These are phyloP conservation scores for Testicularia cyperi DNA, from an alignment of 1,284 basidiomycete species.

Conservation along the genomic window DNA sequence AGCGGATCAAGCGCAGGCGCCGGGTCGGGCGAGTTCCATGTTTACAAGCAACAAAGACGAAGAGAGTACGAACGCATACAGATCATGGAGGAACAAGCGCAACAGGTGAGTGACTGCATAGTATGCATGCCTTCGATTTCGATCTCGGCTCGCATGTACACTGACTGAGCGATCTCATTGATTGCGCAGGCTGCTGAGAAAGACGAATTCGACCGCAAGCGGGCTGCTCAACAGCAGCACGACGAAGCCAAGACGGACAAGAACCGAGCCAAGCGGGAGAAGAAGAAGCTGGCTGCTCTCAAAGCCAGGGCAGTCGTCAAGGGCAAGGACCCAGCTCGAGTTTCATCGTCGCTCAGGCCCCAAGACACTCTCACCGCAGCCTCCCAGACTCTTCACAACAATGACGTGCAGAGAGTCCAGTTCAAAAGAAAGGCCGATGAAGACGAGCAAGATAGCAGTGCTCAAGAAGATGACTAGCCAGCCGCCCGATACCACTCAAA, in stretches of 20 bases:
- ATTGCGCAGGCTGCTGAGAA: slow-evolving; percentile 3
- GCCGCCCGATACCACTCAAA: no score
- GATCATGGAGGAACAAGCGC: slow-evolving; percentile 79
- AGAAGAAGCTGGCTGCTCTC: slow-evolving; percentile 44
- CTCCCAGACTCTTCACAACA: no score
- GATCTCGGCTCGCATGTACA: no score
- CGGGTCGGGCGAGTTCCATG: slow-evolving; percentile 67
- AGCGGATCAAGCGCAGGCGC: slow-evolving; percentile 57
- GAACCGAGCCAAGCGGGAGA: slow-evolving; percentile 54
- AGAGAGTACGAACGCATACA: slow-evolving; percentile 93
- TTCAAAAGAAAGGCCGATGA: no score
- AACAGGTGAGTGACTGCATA: slow-evolving; percentile 68
- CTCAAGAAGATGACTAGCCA: no score
- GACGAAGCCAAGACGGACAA: slow-evolving; percentile 61
- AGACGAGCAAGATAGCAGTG: no score
- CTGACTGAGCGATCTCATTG: background rate
- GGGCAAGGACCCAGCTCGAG: slow-evolving; percentile 6
- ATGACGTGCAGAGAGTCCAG: no score
- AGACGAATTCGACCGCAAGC: slow-evolving; percentile 37
- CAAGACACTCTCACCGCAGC: no score
- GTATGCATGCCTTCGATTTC: no score
- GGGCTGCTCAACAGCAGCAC: slow-evolving; percentile 12
- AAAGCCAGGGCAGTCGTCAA: slow-evolving; percentile 25
- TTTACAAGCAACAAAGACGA: slow-evolving; percentile 91
- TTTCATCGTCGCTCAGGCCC: no score